These are phyloP conservation scores for Heritiera fomes DNA, from an alignment of 345 rosid genomes.

Conservation along the genomic window DNA sequence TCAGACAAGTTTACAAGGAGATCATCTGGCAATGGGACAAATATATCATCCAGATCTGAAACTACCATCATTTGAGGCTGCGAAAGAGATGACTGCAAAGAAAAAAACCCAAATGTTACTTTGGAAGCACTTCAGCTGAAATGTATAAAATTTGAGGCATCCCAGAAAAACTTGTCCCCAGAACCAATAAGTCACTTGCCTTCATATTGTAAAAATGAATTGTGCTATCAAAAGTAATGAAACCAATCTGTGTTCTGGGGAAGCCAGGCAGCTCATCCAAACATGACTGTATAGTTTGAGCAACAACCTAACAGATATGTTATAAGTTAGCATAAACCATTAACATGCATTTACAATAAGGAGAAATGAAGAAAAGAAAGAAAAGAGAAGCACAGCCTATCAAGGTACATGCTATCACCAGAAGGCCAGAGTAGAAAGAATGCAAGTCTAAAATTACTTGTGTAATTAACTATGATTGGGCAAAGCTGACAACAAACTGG, in stretches of 20 bases:
- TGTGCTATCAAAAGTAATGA: slow-evolving; percentile 96
- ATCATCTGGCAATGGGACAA: slow-evolving; percentile 93
- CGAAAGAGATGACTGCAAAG: slow-evolving; percentile 84
- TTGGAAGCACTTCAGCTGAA: slow-evolving; percentile 13
- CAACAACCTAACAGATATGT: slow-evolving; percentile 63
- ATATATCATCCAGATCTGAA: slow-evolving; percentile 92
- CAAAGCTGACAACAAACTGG: neutral
- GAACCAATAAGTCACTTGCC: slow-evolving; percentile 48
- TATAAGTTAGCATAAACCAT: slow-evolving; percentile 5
- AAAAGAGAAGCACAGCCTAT: neutral
- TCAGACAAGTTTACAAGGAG: slow-evolving; percentile 98
- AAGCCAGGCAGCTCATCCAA: slow-evolving; percentile 94
- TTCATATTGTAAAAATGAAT: slow-evolving; percentile 97
- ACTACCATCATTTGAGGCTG: slow-evolving; percentile 99
- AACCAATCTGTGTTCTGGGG: slow-evolving; percentile 98
- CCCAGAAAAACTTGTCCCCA: slow-evolving; percentile 16
- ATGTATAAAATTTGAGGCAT: slow-evolving; percentile 6
- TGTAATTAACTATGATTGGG: neutral
- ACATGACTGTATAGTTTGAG: slow-evolving; percentile 89
- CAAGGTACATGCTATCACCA: slow-evolving; percentile 8
- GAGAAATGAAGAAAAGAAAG: neutral
- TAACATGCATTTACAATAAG: neutral
- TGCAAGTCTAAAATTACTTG: neutral
- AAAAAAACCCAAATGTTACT: slow-evolving; percentile 27
- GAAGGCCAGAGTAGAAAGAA: slow-evolving; percentile 1